Conservation (phyloP, 1,284 basidiomycete species). For the Porphyrellus sp. region DNA sequence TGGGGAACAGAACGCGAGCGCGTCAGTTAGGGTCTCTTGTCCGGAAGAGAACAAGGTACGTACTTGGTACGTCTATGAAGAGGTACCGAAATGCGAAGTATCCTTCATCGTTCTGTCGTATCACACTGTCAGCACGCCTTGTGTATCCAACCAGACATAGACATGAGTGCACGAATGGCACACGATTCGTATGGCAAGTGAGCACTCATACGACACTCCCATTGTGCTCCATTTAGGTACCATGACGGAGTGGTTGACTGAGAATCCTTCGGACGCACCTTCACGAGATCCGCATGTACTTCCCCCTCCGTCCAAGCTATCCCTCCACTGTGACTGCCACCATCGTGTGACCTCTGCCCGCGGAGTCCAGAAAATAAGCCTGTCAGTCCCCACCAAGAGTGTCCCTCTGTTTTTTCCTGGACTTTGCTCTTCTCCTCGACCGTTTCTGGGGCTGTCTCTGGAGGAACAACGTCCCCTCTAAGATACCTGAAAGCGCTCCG, state of each 20-base stretch:
- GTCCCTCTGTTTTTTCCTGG: conserved; percentile 38
- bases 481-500: conserved; percentile 65
- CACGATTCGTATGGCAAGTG: conserved; percentile 1
- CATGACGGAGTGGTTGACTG: not conserved
- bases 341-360: conserved; percentile 38
- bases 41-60: conserved; percentile 31
- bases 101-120: conserved; percentile 63
- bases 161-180: conserved; percentile 1
- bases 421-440: conserved; percentile 30
- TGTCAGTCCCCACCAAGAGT: conserved; percentile 52
- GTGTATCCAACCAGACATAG: conserved; percentile 5
- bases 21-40: conserved; percentile 6
- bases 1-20: conserved; percentile 2
- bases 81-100: conserved; percentile 77
- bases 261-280: conserved; percentile 44
- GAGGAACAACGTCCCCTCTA: conserved; percentile 52
- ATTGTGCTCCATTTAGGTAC: conserved; percentile 1
- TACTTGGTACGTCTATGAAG: conserved; percentile 76
- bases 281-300: conserved; percentile 72
- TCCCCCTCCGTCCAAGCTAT: conserved; percentile 68
- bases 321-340: conserved; percentile 35
- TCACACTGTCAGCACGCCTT: conserved; percentile 13
- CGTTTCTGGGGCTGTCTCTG: conserved; percentile 31
- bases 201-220: conserved; percentile 2
- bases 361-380: conserved; percentile 69